phyloP scores from a whole-genome alignment of 257 asterid genomes.

The Salvia rosmarinus region DNA sequence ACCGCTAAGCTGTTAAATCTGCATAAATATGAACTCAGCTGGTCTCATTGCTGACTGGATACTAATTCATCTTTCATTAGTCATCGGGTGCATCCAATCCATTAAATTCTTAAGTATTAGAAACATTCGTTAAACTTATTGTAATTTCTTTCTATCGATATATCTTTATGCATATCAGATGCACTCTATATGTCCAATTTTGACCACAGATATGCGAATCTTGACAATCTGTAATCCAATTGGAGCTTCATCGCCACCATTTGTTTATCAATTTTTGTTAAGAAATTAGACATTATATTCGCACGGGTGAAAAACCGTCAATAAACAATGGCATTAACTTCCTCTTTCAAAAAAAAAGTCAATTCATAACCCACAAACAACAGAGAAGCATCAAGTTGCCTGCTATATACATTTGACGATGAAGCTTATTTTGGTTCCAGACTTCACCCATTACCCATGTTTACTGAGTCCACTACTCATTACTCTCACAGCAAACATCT shows the following conservation, averaged over 20 bases:
- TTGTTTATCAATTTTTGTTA: constrained; percentile 9
- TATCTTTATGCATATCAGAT: neutral
- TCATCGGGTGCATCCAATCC: constrained; percentile 1
- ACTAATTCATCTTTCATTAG: neutral
- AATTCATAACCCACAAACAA: constrained; percentile 1
- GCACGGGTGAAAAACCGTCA: constrained; percentile 18
- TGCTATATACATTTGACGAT: neutral
- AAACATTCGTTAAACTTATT: neutral
- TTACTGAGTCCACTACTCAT: neutral
- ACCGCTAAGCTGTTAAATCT: neutral
- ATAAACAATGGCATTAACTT: neutral
- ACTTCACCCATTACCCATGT: constrained; percentile 16
- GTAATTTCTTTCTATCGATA: neutral
- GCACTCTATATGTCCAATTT: neutral
- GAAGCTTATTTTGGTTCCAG: neutral
- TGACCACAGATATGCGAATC: neutral
- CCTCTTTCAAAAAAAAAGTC: constrained; percentile 4
- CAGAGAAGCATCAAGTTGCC: constrained; percentile 13
- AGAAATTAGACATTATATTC: neutral
- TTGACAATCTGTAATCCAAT: neutral
- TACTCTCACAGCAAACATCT: constrained; percentile 21
- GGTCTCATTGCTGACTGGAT: constrained; percentile 1
- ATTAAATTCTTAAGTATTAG: neutral
- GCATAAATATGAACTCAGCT: neutral
- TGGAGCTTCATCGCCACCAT: neutral